Conservation (phyloP, 176 grass and related monocot genomes). For the Miscanthus lutarioriparius region DNA sequence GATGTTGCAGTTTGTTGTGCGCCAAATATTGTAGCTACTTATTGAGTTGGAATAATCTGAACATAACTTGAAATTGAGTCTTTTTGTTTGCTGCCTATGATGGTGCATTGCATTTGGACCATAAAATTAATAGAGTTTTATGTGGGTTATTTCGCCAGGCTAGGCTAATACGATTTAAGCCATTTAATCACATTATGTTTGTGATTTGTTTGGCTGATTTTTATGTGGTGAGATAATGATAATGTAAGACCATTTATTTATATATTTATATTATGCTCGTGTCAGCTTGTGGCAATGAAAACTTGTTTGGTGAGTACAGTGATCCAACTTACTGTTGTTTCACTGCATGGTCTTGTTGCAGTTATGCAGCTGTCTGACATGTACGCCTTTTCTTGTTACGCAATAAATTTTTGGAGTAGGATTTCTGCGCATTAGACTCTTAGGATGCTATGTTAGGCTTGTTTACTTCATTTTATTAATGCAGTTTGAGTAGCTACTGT, state of each 20-base stretch:
- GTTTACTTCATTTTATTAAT: neutral
- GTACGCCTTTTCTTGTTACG: neutral
- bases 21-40: neutral
- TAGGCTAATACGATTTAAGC: neutral
- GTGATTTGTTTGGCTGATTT: neutral
- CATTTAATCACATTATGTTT: neutral
- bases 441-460: neutral
- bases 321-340: no score
- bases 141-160: neutral
- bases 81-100: neutral
- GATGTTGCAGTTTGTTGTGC: neutral
- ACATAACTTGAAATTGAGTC: neutral
- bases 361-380: neutral
- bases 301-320: no score
- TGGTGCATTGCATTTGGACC: no score
- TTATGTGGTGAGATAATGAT: neutral
- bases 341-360: neutral
- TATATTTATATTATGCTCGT: neutral
- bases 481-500: neutral
- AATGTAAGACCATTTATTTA: no score
- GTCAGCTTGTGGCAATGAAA: neutral
- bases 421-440: neutral
- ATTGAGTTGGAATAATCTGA: neutral
- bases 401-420: neutral
- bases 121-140: neutral